Evolutionary conservation across 768 basidiomycete genomes (phyloP).

Genomic region (Russula griseocarnosa): DNA sequence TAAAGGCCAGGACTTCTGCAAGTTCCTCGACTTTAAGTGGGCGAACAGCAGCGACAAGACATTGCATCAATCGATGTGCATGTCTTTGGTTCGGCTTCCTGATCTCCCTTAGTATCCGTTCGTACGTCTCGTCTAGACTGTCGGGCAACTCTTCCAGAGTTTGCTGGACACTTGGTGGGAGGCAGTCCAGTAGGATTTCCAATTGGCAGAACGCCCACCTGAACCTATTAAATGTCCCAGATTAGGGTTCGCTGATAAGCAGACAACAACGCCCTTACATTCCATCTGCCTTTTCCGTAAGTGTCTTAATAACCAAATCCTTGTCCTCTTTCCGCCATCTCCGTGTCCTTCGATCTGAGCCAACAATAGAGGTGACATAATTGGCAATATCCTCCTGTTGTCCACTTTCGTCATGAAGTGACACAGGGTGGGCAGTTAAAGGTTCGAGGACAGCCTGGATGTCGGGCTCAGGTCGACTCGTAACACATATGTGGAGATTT

Average conservation of each 20-base stretch:
- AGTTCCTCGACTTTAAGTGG: background rate
- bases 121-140: background rate
- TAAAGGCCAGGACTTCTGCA: background rate
- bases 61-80: background rate
- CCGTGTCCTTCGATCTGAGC: background rate
- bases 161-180: background rate
- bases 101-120: background rate
- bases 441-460: background rate
- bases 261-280: background rate
- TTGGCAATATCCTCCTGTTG: background rate
- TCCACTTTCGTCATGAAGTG: background rate
- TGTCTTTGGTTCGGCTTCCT: background rate
- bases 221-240: background rate
- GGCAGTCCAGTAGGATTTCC: background rate
- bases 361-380: background rate
- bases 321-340: background rate
- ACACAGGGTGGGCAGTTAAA: background rate
- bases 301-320: background rate
- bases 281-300: background rate
- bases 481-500: background rate
- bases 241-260: background rate
- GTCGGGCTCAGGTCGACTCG: background rate
- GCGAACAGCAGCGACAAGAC: background rate
- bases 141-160: background rate
- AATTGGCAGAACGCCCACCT: background rate